A percentile compares a stretch with the other conserved stretches of the same genome.
Evolutionary conservation across 2,329 filamentous ascomycete species (phyloP).

Genomic region (Ceratocystis colombiana): DNA sequence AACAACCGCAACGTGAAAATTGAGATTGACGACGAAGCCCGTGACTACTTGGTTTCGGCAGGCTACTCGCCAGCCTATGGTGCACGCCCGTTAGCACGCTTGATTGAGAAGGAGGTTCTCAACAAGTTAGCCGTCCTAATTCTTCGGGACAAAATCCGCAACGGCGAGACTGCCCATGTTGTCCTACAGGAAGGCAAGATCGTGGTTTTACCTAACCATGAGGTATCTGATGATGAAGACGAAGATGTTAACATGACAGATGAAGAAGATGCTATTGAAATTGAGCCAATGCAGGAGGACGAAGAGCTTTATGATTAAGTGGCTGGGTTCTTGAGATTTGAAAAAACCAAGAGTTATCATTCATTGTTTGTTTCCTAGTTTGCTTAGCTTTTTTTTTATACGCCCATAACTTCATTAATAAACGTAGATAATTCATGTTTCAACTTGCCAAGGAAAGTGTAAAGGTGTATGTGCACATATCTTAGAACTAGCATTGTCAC

Average conservation of each 20-base stretch:
- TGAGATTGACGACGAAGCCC: slow-evolving; percentile 70
- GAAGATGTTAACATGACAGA: slow-evolving; percentile 66
- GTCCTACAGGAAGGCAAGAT: slow-evolving; percentile 72
- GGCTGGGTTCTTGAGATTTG: no score
- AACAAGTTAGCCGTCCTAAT: slow-evolving; percentile 89
- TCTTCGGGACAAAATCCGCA: slow-evolving; percentile 69
- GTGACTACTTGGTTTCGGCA: slow-evolving; percentile 81
- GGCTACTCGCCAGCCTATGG: slow-evolving; percentile 95
- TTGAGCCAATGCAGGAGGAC: slow-evolving; percentile 53
- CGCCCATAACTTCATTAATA: no score
- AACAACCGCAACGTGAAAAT: slow-evolving; percentile 84
- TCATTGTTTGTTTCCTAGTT: neutral
- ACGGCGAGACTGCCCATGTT: slow-evolving; percentile 75
- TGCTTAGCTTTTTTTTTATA: neutral
- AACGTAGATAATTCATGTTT: no score
- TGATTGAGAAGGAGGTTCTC: slow-evolving; percentile 95
- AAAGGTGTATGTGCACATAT: no score
- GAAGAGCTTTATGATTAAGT: slow-evolving; percentile 43
- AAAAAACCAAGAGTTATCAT: neutral
- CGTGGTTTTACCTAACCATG: slow-evolving; percentile 74
- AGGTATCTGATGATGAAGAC: slow-evolving; percentile 46
- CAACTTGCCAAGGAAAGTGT: no score
- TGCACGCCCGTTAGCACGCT: slow-evolving; percentile 72
- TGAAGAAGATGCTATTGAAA: slow-evolving; percentile 60
- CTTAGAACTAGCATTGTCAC: no score